Evolutionary conservation across 257 asterid genomes (phyloP).

Genomic region (Scutellaria baicalensis): DNA sequence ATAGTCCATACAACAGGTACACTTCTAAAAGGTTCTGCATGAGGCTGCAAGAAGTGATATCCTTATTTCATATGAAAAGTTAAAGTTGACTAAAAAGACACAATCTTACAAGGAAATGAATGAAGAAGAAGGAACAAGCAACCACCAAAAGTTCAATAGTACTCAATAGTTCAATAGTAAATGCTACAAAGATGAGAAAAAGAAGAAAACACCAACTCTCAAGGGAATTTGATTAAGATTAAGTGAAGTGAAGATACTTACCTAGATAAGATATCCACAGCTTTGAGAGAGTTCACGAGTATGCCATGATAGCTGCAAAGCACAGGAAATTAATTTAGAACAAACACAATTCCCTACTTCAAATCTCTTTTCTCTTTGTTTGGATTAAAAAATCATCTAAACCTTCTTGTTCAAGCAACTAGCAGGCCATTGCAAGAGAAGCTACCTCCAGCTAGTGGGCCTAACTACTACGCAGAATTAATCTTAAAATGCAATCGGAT

Average conservation of each 20-base stretch:
- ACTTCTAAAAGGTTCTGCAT: constrained; percentile 80
- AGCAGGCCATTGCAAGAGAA: not conserved
- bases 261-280: constrained; percentile 46
- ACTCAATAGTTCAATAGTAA: too few species aligned
- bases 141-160: too few species aligned
- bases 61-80: constrained; percentile 21
- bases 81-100: not conserved
- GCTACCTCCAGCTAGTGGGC: not conserved
- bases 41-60: constrained; percentile 60
- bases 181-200: not conserved
- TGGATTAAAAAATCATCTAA: not conserved
- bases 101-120: not conserved
- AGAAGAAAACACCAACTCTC: not conserved
- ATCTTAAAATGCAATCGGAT: not conserved
- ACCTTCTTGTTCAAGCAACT: not conserved
- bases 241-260: constrained; percentile 25
- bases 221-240: not conserved
- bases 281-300: constrained; percentile 73
- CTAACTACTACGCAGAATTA: not conserved
- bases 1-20: constrained; percentile 84
- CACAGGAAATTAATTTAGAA: constrained; percentile 9
- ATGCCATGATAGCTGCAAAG: constrained; percentile 72
- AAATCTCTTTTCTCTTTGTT: not conserved
- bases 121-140: not conserved
- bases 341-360: not conserved